Evolutionary conservation across 768 basidiomycete species (phyloP), one percentile per base, ranked within the genome.

Genomic region (Lanmaoa rubissima): DNA sequence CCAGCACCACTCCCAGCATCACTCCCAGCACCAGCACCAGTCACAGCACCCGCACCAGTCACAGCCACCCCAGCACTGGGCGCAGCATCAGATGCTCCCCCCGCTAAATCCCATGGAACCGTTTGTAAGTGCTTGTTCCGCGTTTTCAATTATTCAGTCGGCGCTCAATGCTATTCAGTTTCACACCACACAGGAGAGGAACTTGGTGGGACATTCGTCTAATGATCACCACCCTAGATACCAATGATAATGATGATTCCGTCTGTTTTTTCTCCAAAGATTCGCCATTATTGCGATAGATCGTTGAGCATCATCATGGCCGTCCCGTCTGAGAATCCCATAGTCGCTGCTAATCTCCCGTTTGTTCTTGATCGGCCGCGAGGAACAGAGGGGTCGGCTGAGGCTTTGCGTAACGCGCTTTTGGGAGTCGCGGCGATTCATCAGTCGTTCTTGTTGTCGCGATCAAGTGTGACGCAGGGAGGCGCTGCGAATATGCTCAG

Each of bases 61-160:
- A n/a, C 70, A 67, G 39, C 44, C 47, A 5, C 16, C 53, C 11
- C 75, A 75, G 48, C 82, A 84, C 51, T 87, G 85, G 86, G 75
- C 75, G 48, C 74, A 79, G n/a, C 66, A 79, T 39, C 70, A 71
- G 17, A 67, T 79, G 58, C 64, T 78, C 53, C 69, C 76, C 28
- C 75, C 80, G 19, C 61, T 79, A 49, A 81, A 85, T 61, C 75
- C 81, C 14, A 76, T 86, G 67, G 85, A 89, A 45, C 70, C 86
- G 54, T 90, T 82, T 69, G 89, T 91, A 71, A 75, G 86, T 74
- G 5, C 24, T 50, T 45, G 14, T 49, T 40, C 35, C 50, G 46
- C 19, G 3, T 36, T 43, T 55, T 45, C 24, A 51, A 4, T 13
- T 19, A 45, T 53, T 60, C 24, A 26, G 26, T 50, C 43, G 42